Percentiles rank a stretch among this genome's conserved stretches.
Evolutionary conservation across 257 asterid species (phyloP).

Genomic region (Gentiana dahurica): DNA sequence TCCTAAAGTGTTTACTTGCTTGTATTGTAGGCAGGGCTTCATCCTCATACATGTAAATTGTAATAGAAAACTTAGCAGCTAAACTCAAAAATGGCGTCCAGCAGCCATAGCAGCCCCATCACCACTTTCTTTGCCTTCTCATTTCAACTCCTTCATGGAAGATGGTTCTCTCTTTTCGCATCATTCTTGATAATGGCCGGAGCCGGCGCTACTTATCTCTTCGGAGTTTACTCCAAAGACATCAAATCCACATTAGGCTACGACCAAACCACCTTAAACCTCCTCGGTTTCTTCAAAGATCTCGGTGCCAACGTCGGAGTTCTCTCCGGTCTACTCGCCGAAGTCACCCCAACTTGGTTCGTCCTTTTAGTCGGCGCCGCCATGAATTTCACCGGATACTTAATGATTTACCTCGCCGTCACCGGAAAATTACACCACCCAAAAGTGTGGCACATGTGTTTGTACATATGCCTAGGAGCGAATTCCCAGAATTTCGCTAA

Average conservation of each 20-base stretch:
- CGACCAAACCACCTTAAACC: constrained; percentile 77
- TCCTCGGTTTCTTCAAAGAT: constrained; percentile 70
- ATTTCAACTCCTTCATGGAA: constrained; percentile 40
- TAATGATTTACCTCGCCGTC: constrained; percentile 66
- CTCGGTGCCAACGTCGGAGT: constrained; percentile 85
- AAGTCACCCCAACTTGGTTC: constrained; percentile 74
- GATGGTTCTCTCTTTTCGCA: constrained; percentile 88
- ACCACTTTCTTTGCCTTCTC: constrained; percentile 17
- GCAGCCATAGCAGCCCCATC: too few relatives aligned
- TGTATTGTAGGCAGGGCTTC: too few relatives aligned
- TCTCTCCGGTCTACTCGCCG: constrained; percentile 68
- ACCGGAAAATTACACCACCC: constrained; percentile 41
- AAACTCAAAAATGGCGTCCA: too few relatives aligned
- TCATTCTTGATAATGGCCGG: constrained; percentile 79
- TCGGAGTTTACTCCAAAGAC: constrained; percentile 73
- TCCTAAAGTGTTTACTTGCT: too few relatives aligned
- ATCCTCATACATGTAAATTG: too few relatives aligned
- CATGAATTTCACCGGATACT: constrained; percentile 70
- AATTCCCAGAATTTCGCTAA: constrained; percentile 83
- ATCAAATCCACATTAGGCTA: constrained; percentile 57
- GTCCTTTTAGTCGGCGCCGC: constrained; percentile 58
- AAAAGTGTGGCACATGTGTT: constrained; percentile 68
- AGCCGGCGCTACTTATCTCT: constrained; percentile 86
- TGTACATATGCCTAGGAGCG: constrained; percentile 72
- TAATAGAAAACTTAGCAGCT: too few relatives aligned